Base-by-base conservation (phyloP, 2,329 filamentous ascomycete genomes). In the Sporothrix sp. region DNA sequence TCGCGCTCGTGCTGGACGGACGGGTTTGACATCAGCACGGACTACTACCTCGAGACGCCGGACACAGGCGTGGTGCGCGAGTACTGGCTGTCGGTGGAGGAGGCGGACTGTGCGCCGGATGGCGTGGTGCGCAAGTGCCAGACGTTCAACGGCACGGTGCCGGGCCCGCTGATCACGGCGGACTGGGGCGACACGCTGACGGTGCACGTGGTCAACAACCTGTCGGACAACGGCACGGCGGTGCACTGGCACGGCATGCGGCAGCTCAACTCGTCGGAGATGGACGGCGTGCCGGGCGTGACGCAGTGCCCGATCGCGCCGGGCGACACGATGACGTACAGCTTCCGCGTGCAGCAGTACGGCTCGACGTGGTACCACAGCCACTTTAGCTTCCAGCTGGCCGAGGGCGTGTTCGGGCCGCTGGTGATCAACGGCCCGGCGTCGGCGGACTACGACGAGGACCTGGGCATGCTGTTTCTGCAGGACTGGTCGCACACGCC, bases 201-300 rank as follows among this genome's bases (percentile, higher is more conserved):
- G 39, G 74, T 85, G 43, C 78, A 78, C 28, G 75, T 85, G 51
- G 71, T 76, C 63, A 87, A 87, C 62, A 71, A 75, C 13, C 72
- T 86, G 2, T 70, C 69, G 11, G 63, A 58, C 14, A 69, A 68
- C 52, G 65, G 65, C 21, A 71, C 69, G 2, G 66, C 69, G 0
- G 63, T 74, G 28, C 71, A 74, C 55, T 74, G 70, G 70, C 72
- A 75, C 50, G 72, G 71, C 18, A 60, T 74, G 11, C 63, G 71
- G 5, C 69, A 73, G 57, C 64, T 68, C 16, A 62, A 68, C 52
- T 67, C 65, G 40, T 68, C 66, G 52, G 61, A 66, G 23, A 61
- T 67, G 28, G 72, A 75, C 52, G 72, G 72, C 36, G 69, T 66
- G n/a, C 66, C 66, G 46, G 68, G 69, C 14, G 62, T 72, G 7